Base-by-base conservation (phyloP, 148 eudicot species). In the Camellia sinensis region DNA sequence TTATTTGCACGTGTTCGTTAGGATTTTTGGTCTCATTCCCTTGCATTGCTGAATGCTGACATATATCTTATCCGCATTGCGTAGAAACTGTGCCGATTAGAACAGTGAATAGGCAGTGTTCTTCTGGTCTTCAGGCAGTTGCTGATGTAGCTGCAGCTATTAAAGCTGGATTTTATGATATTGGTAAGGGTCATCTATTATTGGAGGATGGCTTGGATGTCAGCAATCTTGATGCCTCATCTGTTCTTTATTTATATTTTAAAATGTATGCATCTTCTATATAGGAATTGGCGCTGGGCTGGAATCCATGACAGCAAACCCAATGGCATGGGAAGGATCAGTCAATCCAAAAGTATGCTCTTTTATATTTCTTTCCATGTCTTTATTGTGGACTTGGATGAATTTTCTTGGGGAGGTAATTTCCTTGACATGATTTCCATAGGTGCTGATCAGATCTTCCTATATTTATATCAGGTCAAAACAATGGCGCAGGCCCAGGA, bases 81-180 rank as follows among this genome's bases (percentile, higher is more conserved):
- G 68, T 87, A 96, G 99, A 96, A 72, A 96, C 91, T 73, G 99
- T 96, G 73, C 92, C 99, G 11, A 81, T 96, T 62, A 91, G 98
- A 80, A 96, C 98, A 29, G 99, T 96, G 76, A 96, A 96, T 77
- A 92, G 98, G 86, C 99, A 96, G 82, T 96, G 99, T 81, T 93
- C 99, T 72, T 96, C 99, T 15, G 99, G 99, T 21, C 98, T 96
- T 80, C 99, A 96, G 84, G 99, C 98, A 75, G 97, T 96, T 82
- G 99, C 99, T 74, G 99, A 96, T 90, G 99, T 96, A 59, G 99
- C 98, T 83, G 97, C 99, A 76, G 94, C 98, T 79, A 96, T 96
- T 75, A 96, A 91, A 87, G 98, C 99, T 82, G 99, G 99, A 78
- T 96, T 94, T 82, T 94, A 94, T 88, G 99, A 96, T 76, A 94